Evolutionary conservation across 2,329 filamentous ascomycete genomes (phyloP).

Genomic region (Fonsecaea erecta): DNA sequence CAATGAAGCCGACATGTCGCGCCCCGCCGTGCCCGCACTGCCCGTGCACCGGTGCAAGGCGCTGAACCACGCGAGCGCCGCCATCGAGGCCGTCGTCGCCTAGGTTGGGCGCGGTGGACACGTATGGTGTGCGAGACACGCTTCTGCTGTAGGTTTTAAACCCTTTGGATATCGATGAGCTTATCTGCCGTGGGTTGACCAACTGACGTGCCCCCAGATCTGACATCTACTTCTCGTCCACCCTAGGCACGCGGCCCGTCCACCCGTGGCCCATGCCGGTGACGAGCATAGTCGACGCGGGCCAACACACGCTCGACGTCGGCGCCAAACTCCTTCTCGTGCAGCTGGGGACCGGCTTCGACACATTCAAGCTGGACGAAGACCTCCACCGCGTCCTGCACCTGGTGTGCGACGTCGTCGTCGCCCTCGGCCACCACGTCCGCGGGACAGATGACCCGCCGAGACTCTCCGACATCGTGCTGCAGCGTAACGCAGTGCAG

Average conservation of each 20-base stretch:
- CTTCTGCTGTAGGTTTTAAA: slow-evolving; percentile 10
- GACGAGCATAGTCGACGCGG: slow-evolving; percentile 1
- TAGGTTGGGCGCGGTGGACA: slow-evolving; percentile 4
- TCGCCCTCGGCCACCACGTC: slow-evolving; percentile 15
- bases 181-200: not conserved
- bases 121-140: slow-evolving; percentile 13
- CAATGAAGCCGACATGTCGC: slow-evolving; percentile 14
- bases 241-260: slow-evolving; percentile 2
- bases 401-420: slow-evolving; percentile 6
- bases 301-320: slow-evolving; percentile 2
- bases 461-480: not conserved
- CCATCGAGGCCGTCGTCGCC: not conserved
- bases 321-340: not conserved
- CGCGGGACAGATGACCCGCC: not conserved
- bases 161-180: no score
- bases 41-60: slow-evolving; percentile 6
- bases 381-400: not conserved
- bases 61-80: not conserved
- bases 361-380: not conserved
- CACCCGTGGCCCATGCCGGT: slow-evolving; percentile 4
- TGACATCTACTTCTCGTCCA: slow-evolving; percentile 8
- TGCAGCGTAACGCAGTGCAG: slow-evolving; percentile 6
- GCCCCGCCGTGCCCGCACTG: not conserved
- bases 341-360: not conserved
- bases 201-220: not conserved